A percentile compares a stretch with the other conserved stretches of the same genome.
Conservation (phyloP, 106 monocot genomes). For the Platanthera guangdongensis region DNA sequence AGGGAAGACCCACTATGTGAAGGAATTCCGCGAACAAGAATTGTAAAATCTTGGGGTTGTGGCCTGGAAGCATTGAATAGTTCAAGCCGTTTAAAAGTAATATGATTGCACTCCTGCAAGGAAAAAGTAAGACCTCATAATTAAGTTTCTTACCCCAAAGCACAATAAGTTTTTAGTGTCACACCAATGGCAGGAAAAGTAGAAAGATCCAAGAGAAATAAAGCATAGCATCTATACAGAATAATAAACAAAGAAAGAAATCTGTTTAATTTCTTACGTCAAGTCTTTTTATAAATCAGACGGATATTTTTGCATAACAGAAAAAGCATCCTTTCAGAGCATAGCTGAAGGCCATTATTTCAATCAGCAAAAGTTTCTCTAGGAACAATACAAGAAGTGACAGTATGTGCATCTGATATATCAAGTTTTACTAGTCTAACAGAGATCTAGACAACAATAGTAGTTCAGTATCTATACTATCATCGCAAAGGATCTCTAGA, state of each 20-base stretch:
- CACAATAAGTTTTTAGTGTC: neutral
- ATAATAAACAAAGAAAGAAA: neutral
- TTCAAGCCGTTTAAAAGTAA: slow-evolving; percentile 63
- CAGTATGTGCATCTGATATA: neutral
- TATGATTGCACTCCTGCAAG: slow-evolving; percentile 72
- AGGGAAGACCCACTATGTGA: slow-evolving; percentile 30
- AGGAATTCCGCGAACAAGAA: slow-evolving; percentile 89
- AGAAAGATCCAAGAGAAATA: neutral
- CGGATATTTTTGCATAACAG: neutral
- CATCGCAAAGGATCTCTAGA: neutral
- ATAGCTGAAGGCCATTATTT: neutral
- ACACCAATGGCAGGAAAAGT: neutral
- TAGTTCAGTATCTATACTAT: neutral
- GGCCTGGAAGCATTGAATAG: slow-evolving; percentile 63
- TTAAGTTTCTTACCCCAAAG: neutral
- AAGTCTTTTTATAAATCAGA: neutral
- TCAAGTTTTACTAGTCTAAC: neutral
- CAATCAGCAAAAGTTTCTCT: neutral
- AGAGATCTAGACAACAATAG: neutral
- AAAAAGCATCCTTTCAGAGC: neutral
- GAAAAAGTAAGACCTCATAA: slow-evolving; percentile 2
- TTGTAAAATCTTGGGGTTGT: slow-evolving; percentile 62
- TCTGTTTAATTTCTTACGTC: neutral
- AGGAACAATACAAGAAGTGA: neutral
- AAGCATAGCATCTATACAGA: neutral